phyloP scores from a whole-genome alignment of 148 eudicot species.

The Cornus controversa region DNA sequence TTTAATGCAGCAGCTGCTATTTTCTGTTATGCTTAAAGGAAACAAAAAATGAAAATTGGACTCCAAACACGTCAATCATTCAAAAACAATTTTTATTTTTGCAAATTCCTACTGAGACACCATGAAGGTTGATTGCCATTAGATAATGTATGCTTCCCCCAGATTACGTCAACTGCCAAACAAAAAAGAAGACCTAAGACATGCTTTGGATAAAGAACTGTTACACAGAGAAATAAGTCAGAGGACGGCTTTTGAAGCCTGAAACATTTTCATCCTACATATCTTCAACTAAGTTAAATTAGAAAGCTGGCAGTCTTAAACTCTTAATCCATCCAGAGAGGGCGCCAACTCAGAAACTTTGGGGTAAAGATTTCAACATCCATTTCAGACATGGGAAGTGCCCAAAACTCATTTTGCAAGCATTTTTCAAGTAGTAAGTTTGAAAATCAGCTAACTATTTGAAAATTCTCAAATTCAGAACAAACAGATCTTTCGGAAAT shows the following conservation, averaged over 20 bases:
- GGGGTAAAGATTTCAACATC: neutral
- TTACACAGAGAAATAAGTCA: no score
- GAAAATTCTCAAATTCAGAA: no score
- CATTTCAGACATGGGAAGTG: neutral
- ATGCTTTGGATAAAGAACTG: no score
- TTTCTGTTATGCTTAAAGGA: conserved; percentile 8
- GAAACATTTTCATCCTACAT: neutral
- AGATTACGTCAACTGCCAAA: conserved; percentile 12
- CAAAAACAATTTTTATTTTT: neutral
- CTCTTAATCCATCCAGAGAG: neutral
- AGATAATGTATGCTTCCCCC: conserved; percentile 8
- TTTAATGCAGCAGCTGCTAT: conserved; percentile 11
- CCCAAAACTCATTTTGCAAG: neutral
- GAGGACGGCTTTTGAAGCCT: no score
- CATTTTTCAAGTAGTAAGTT: no score
- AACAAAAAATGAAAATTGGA: neutral
- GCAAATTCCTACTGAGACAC: neutral
- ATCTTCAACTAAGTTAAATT: neutral
- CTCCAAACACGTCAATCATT: conserved; percentile 1
- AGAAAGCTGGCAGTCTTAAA: neutral
- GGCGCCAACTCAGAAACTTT: neutral
- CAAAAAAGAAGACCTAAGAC: conserved; percentile 9
- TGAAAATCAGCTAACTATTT: no score
- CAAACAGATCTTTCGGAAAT: no score
- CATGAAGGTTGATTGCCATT: neutral